phyloP scores from a whole-genome alignment of 2,329 filamentous ascomycete genomes.

The Trichoderma sp. region DNA sequence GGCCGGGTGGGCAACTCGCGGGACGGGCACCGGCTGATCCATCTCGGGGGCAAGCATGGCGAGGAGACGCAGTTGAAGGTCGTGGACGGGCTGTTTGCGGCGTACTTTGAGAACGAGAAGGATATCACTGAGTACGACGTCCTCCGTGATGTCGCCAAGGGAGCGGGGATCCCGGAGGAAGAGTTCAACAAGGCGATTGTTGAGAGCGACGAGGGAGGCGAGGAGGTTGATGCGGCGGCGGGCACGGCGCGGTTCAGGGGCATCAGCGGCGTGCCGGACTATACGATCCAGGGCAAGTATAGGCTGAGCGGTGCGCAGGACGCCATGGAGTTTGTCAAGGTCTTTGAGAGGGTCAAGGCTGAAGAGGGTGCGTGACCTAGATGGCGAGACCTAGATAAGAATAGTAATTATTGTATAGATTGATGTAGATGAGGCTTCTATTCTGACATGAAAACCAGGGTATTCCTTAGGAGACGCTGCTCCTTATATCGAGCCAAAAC shows the following conservation, averaged over 20 bases:
- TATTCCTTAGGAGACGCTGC: not conserved
- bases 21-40: slow-evolving; percentile 52
- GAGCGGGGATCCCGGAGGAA: slow-evolving; percentile 51
- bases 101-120: slow-evolving; percentile 47
- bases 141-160: slow-evolving; percentile 41
- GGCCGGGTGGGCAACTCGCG: slow-evolving; percentile 49
- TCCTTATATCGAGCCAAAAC: not conserved
- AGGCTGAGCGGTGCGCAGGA: slow-evolving; percentile 71
- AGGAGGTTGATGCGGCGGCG: slow-evolving; percentile 40
- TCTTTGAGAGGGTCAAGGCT: slow-evolving; percentile 63
- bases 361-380: slow-evolving; percentile 30
- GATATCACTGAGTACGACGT: slow-evolving; percentile 48
- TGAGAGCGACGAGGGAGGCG: slow-evolving; percentile 52
- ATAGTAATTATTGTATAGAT: not conserved
- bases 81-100: slow-evolving; percentile 48
- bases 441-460: not conserved
- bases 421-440: not conserved
- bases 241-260: slow-evolving; percentile 37
- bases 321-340: slow-evolving; percentile 62
- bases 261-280: slow-evolving; percentile 71
- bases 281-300: slow-evolving; percentile 68
- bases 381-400: not conserved
- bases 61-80: slow-evolving; percentile 59
- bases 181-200: slow-evolving; percentile 44
- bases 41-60: slow-evolving; percentile 48